These are phyloP conservation scores for Auriscalpium orientale DNA, from an alignment of 768 basidiomycete genomes.

Conservation along the genomic window DNA sequence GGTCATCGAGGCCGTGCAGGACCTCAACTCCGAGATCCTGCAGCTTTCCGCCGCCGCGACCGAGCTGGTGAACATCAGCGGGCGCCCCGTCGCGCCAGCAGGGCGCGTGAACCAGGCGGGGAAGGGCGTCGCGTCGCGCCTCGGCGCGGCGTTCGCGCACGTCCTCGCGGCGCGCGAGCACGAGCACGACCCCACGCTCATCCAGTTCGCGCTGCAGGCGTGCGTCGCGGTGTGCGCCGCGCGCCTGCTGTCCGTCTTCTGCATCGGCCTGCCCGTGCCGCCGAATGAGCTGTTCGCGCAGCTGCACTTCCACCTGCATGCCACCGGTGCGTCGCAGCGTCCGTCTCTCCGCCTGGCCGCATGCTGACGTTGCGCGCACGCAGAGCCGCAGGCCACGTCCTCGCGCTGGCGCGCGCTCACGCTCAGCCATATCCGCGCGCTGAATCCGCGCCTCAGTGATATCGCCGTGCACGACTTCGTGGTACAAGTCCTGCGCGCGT, in stretches of 20 bases:
- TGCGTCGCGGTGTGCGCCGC: conserved; percentile 61
- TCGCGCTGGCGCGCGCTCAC: conserved; percentile 73
- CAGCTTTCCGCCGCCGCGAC: conserved; percentile 72
- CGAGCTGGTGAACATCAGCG: conserved; percentile 53
- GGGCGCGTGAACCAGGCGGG: conserved; percentile 42
- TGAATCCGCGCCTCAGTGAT: conserved; percentile 60
- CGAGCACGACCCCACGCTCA: conserved; percentile 66
- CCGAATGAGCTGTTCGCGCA: conserved; percentile 57
- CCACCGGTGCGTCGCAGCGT: conserved; percentile 35
- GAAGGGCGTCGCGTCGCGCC: conserved; percentile 51
- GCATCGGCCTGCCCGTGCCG: conserved; percentile 66
- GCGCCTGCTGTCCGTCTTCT: conserved; percentile 62
- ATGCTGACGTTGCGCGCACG: conserved; percentile 6
- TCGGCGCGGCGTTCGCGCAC: conserved; percentile 56
- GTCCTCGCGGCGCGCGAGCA: conserved; percentile 60
- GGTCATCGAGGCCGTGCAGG: conserved; percentile 70
- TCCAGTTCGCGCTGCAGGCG: conserved; percentile 70
- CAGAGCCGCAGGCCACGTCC: conserved; percentile 72
- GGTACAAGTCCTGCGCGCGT: conserved; percentile 70
- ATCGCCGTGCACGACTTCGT: conserved; percentile 64
- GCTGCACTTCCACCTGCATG: conserved; percentile 52
- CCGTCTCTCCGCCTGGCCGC: conserved; percentile 2
- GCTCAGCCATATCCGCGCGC: conserved; percentile 56
- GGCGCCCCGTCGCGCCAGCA: conserved; percentile 29
- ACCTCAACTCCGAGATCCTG: conserved; percentile 75